Percentiles rank a stretch among this genome's conserved stretches.
Conservation (phyloP, 2,329 filamentous ascomycete species). For the Penicillium decumbens region DNA sequence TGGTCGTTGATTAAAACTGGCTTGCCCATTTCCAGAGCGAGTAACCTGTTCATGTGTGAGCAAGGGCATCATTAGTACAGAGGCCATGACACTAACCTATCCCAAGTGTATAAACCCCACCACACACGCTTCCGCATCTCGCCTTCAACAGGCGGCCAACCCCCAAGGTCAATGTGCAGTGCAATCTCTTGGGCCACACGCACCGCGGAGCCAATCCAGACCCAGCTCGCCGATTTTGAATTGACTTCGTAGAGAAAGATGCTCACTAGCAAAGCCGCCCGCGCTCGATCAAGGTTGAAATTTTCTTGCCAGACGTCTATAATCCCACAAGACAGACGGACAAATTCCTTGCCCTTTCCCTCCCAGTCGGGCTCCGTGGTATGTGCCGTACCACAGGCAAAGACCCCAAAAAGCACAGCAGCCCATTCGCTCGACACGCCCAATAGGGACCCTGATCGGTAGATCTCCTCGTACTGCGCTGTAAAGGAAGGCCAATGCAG, state of each 20-base stretch:
- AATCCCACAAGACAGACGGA: slow-evolving; percentile 65
- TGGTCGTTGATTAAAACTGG: slow-evolving; percentile 79
- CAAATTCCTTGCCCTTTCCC: slow-evolving; percentile 59
- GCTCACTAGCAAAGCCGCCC: slow-evolving; percentile 66
- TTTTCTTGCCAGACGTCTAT: slow-evolving; percentile 80
- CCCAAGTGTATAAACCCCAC: slow-evolving; percentile 91
- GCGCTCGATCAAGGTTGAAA: slow-evolving; percentile 68
- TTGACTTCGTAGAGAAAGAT: slow-evolving; percentile 84
- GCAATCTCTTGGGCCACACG: slow-evolving; percentile 78
- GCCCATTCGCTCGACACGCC: slow-evolving; percentile 66
- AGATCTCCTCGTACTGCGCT: slow-evolving; percentile 69
- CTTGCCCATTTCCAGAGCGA: slow-evolving; percentile 74
- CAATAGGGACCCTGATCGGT: slow-evolving; percentile 59
- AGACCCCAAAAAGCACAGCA: slow-evolving; percentile 73
- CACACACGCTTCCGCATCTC: slow-evolving; percentile 85
- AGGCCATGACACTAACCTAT: slow-evolving; percentile 55
- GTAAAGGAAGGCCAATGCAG: slow-evolving; percentile 84
- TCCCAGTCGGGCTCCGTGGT: slow-evolving; percentile 54
- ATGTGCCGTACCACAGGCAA: slow-evolving; percentile 78
- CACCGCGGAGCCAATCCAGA: slow-evolving; percentile 76
- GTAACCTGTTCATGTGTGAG: slow-evolving; percentile 46
- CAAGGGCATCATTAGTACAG: background rate
- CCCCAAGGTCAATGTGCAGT: slow-evolving; percentile 68
- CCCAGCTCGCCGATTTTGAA: slow-evolving; percentile 76
- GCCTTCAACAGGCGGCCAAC: slow-evolving; percentile 69